Percentiles rank a stretch among this genome's conserved stretches.
phyloP scores from a whole-genome alignment of 805 yeast species.

The Candida endomychidarum region DNA sequence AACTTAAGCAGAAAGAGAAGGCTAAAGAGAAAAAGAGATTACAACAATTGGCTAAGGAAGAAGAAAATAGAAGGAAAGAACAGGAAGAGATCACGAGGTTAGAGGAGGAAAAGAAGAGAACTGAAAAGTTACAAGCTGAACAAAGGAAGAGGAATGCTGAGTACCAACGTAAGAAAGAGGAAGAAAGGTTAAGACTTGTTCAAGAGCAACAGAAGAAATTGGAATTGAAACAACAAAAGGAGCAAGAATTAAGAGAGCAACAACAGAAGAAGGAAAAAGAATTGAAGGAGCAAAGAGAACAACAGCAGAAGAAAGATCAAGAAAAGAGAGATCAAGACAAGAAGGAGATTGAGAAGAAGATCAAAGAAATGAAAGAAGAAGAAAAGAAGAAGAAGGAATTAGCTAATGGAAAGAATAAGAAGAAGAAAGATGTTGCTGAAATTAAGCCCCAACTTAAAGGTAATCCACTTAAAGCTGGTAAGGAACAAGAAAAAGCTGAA shows the following conservation, averaged over 20 bases:
- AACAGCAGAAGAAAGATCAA: conserved; percentile 25
- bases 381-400: conserved; percentile 18
- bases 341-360: conserved; percentile 20
- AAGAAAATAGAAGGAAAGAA: conserved; percentile 55
- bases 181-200: conserved; percentile 47
- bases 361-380: conserved; percentile 26
- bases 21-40: conserved; percentile 67
- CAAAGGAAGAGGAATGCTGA: conserved; percentile 42
- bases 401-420: conserved; percentile 9
- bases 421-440: conserved; percentile 10
- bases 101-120: conserved; percentile 30
- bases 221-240: conserved; percentile 31
- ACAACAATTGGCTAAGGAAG: conserved; percentile 63
- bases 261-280: conserved; percentile 19
- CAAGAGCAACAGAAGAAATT: conserved; percentile 34
- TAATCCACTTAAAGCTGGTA: conserved; percentile 1
- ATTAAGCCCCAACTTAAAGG: conserved; percentile 9
- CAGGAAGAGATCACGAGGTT: conserved; percentile 45
- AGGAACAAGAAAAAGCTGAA: conserved; percentile 12
- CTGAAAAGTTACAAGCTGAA: conserved; percentile 36
- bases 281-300: conserved; percentile 21
- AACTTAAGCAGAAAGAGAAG: conserved; percentile 63
- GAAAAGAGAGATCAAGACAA: conserved; percentile 24
- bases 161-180: conserved; percentile 40
- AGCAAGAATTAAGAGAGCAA: conserved; percentile 32